Conservation (phyloP, 106 monocot genomes). For the Vanilla planifolia region DNA sequence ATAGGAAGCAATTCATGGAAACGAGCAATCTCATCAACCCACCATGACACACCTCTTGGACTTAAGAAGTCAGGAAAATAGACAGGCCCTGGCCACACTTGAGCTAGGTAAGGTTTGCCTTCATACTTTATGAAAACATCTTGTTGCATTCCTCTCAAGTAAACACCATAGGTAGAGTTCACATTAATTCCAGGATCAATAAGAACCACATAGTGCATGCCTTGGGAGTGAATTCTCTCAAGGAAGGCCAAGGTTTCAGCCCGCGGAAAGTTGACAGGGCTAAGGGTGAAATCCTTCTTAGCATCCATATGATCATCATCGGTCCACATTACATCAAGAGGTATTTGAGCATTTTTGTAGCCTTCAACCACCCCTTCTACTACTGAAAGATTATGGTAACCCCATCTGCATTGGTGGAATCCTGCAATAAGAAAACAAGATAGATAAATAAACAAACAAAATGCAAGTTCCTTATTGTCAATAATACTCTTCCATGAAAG, state of each 20-base stretch:
- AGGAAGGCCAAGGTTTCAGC: constrained; percentile 57
- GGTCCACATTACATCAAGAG: constrained; percentile 94
- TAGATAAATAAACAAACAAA: not conserved
- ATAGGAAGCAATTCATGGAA: constrained; percentile 84
- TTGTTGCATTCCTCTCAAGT: constrained; percentile 46
- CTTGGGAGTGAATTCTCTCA: constrained; percentile 61
- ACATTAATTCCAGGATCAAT: constrained; percentile 95
- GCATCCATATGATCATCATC: constrained; percentile 99
- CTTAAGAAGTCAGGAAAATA: constrained; percentile 91
- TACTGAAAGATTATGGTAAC: constrained; percentile 80
- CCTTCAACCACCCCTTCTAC: constrained; percentile 88
- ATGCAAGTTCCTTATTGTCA: no score
- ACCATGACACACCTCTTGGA: constrained; percentile 74
- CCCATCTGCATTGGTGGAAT: constrained; percentile 99
- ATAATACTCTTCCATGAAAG: no score
- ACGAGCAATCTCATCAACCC: constrained; percentile 68
- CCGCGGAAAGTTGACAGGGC: constrained; percentile 78
- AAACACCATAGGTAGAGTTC: constrained; percentile 69
- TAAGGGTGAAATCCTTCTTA: constrained; percentile 90
- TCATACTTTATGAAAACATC: constrained; percentile 89
- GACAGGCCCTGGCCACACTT: constrained; percentile 95
- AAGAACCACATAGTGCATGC: constrained; percentile 90
- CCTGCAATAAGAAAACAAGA: constrained; percentile 34
- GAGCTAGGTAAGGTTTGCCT: constrained; percentile 74
- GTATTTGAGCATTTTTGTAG: constrained; percentile 72